Conservation (phyloP, 345 rosid genomes). For the Pistacia vera region DNA sequence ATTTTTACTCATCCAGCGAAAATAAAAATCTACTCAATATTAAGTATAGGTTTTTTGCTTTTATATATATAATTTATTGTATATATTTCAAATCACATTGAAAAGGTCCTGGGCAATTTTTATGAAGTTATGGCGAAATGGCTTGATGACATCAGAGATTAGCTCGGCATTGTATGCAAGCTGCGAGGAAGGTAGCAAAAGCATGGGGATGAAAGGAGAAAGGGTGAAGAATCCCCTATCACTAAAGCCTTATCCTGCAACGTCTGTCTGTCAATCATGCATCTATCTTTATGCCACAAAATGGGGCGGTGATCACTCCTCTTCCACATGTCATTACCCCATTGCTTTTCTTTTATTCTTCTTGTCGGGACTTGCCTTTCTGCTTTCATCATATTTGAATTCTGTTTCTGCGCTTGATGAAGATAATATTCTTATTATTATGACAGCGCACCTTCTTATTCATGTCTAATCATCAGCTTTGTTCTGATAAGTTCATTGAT, state of each 20-base stretch:
- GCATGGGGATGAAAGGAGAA: constrained; percentile 10
- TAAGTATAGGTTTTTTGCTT: neutral
- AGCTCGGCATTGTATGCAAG: constrained; percentile 4
- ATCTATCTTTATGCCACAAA: neutral
- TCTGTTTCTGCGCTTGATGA: neutral
- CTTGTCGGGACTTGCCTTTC: neutral
- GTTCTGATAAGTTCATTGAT: neutral
- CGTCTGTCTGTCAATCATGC: neutral
- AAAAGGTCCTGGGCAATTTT: neutral
- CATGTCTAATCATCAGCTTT: neutral
- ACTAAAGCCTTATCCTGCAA: constrained; percentile 16
- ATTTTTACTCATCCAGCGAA: neutral
- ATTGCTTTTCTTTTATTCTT: constrained; percentile 24
- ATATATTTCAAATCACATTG: neutral
- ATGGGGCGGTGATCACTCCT: constrained; percentile 24
- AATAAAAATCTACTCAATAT: neutral
- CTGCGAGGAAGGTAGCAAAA: constrained; percentile 3
- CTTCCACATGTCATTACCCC: constrained; percentile 39
- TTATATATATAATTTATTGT: too few species aligned
- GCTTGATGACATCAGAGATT: constrained; percentile 10
- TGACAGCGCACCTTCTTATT: neutral
- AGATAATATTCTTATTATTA: too few species aligned
- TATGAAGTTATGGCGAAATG: neutral
- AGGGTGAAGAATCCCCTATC: constrained; percentile 19
- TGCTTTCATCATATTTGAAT: neutral